Evolutionary conservation across 2,329 filamentous ascomycete species (phyloP).

Genomic region (Exophiala aquamarina): DNA sequence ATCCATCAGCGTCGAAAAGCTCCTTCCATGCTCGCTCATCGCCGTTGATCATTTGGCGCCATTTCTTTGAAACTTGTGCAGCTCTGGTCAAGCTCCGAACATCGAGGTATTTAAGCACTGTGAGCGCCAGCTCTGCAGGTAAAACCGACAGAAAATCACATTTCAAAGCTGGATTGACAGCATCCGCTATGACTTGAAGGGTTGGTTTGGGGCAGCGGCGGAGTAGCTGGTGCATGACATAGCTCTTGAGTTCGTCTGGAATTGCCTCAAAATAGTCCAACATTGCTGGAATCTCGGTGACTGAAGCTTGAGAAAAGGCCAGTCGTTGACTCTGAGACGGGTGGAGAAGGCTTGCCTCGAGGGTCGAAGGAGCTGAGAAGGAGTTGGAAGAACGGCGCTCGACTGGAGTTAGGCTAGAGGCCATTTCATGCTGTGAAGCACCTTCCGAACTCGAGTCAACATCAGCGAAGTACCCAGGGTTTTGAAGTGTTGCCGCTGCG

Average conservation of each 20-base stretch:
- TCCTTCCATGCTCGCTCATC: constrained; percentile 97
- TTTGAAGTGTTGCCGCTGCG: constrained; percentile 64
- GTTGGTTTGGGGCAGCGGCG: constrained; percentile 85
- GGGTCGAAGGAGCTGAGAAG: neutral
- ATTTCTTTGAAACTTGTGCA: constrained; percentile 90
- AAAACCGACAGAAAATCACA: constrained; percentile 87
- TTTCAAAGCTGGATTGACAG: constrained; percentile 91
- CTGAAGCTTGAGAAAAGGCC: constrained; percentile 35
- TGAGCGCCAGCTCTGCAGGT: constrained; percentile 81
- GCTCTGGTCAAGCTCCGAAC: constrained; percentile 82
- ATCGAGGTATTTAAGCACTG: constrained; percentile 85
- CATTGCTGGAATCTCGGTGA: constrained; percentile 82
- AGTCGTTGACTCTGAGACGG: constrained; percentile 18
- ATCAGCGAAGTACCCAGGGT: constrained; percentile 44
- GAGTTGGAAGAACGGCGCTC: constrained; percentile 15
- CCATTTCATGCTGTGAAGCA: constrained; percentile 30
- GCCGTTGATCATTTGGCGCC: constrained; percentile 85
- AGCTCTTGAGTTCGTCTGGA: constrained; percentile 87
- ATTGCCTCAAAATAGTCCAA: constrained; percentile 88
- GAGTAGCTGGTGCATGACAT: constrained; percentile 95
- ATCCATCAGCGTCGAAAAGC: constrained; percentile 81
- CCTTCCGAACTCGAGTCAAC: constrained; percentile 46
- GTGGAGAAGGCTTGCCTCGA: neutral
- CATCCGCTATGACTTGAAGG: constrained; percentile 81
- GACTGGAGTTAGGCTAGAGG: constrained; percentile 1